Evolutionary conservation across 1,284 basidiomycete species (phyloP).

Genomic region (Trichosporon ovoides): DNA sequence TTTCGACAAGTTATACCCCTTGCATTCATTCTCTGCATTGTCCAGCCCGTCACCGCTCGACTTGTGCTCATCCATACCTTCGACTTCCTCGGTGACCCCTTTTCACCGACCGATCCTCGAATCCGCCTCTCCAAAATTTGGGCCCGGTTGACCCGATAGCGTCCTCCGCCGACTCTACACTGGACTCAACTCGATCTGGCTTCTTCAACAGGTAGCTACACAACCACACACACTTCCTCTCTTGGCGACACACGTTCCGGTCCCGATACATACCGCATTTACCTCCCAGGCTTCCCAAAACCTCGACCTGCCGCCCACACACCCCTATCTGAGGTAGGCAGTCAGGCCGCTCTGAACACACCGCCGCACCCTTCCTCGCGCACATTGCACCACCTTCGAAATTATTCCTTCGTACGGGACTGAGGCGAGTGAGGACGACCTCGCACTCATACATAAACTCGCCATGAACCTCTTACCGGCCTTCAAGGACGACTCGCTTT

Average conservation of each 20-base stretch:
- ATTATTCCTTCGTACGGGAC: too few species aligned
- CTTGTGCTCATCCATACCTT: not conserved
- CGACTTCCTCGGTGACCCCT: not conserved
- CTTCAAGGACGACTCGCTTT: constrained; percentile 10
- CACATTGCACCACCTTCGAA: too few species aligned
- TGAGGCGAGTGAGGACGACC: not conserved
- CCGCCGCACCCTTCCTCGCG: too few species aligned
- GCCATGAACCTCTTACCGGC: constrained; percentile 13
- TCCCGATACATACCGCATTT: not conserved
- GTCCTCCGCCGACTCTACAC: not conserved
- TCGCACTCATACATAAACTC: not conserved
- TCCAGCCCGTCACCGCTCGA: not conserved
- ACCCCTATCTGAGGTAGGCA: not conserved
- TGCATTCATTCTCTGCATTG: not conserved
- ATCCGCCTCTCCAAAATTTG: not conserved
- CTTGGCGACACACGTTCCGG: not conserved
- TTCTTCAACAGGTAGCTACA: constrained; percentile 3
- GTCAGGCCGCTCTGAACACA: too few species aligned
- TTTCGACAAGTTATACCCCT: constrained; percentile 2
- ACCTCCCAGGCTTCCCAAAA: not conserved
- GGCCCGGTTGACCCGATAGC: constrained; percentile 4
- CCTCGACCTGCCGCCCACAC: not conserved
- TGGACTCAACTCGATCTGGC: not conserved
- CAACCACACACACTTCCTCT: not conserved
- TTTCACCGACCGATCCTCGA: not conserved